Evolutionary conservation across 441 rosid genomes (phyloP), one percentile per base, ranked within the genome.

Genomic region (Euphorbia corollata): DNA sequence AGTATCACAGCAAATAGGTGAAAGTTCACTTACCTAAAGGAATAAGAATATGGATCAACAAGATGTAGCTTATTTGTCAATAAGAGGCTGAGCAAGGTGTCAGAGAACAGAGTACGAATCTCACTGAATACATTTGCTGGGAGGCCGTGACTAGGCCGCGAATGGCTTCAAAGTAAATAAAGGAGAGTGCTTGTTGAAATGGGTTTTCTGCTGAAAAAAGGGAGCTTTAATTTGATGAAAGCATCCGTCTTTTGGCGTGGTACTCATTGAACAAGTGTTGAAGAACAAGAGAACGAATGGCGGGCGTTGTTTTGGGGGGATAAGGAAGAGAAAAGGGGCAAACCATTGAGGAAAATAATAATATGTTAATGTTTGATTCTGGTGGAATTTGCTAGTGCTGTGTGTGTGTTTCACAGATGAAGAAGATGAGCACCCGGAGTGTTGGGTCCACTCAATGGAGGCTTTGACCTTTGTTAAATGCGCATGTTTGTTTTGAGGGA

Each of bases 401-500:
- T 36, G 41, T 36, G 41, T 5, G 41, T 36, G 5, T 45, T 45
- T 13, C 50, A 45, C 11, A 11, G 50, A 45, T 10, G 50, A 45
- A 45, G 50, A 45, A 13, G 16, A 45, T 45, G 50, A 50, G 51
- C 16, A 47, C n/a, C 51, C 51, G 11, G n/a, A 27, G 54, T 50
- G 8, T 15, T 50, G 19, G 54, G 54, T 50, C 20, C 54, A 50
- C 54, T 50, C 19, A 50, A n/a, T 50, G 54, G 20, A 50, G 54
- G 54, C 54, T 50, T 50, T 50, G 19, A n/a, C 19, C 54, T n/a
- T 50, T 50, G 20, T 50, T 50, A 50, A 50, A 50, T 50, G 54
- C 20, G 20, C 54, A 50, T 50, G 54, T 50, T 50, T 50, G 20
- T 50, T 50, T 50, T n/a, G 20, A 16, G 54, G 54, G 54, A 7